Evolutionary conservation across 345 rosid species (phyloP), one percentile per base, ranked within the genome.

Genomic region (Pistacia atlantica): DNA sequence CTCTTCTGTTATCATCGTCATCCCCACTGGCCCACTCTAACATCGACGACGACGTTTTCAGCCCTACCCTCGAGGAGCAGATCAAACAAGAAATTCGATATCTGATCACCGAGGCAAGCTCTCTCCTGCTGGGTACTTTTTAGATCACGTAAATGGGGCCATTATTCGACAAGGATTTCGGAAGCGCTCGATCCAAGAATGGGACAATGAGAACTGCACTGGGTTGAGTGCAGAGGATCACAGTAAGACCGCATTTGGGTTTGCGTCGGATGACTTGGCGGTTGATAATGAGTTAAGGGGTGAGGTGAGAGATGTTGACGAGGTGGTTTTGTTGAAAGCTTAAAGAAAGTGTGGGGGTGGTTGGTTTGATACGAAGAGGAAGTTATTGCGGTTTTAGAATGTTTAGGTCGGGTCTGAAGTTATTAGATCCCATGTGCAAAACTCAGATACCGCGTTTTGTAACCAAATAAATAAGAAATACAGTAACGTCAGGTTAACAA

Each of bases 241-340:
- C 3, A 54, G 28, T 20, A 52, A 18, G 25, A 25, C 25, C 25
- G 25, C 25, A 25, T 0, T 25, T 25, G 25, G 49, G 16, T 55
- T 54, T 54, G 74, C 74, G 51, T 18, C 74, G 10, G 74, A 70
- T 57, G 51, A 71, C 63, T 55, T 55, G 63, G 52, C 52, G 18
- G 52, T 56, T 20, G 52, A 71, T 22, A 55, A 37, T 6, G 74
- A 31, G 33, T 31, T 31, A 31, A 31, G 33, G 33, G 33, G 33
- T 31, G 33, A 31, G 33, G 33, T 31, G 33, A 31, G 33, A 49
- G 55, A 22, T n/a, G 0, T 67, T 11, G 57, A 49, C 2, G 57
- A 12, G 22, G 5, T 66, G 17, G 28, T 65, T 65, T 18, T 9
- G 12, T 11, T 10, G 56, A 48, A 51, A 67, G 33, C 5, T 25